phyloP scores from a whole-genome alignment of 164 flowering plant genomes.

The Vitis riparia region DNA sequence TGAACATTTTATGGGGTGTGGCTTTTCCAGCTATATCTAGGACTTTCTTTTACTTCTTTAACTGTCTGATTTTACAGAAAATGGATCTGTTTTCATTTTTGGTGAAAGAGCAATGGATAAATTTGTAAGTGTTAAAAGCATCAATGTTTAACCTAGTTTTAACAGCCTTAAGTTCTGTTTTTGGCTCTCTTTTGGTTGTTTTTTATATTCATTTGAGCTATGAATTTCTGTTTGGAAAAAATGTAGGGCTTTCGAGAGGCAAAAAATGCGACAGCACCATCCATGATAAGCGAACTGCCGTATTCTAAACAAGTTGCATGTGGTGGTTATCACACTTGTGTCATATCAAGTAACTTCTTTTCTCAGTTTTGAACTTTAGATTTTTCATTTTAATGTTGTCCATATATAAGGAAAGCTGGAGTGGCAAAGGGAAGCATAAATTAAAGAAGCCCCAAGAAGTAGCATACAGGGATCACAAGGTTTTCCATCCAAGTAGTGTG shows the following conservation, averaged over 20 bases:
- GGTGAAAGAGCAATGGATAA: conserved; percentile 64
- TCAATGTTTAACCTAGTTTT: neutral
- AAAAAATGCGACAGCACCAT: conserved; percentile 45
- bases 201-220: conserved; percentile 6
- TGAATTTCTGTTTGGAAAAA: conserved; percentile 3
- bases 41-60: neutral
- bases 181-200: neutral
- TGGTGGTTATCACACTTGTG: conserved; percentile 97
- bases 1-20: conserved; percentile 1
- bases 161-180: neutral
- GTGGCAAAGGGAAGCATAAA: neutral
- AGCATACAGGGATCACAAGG: too few relatives aligned
- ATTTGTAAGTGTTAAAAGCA: conserved; percentile 36
- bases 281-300: conserved; percentile 53
- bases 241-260: conserved; percentile 52
- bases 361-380: neutral
- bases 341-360: conserved; percentile 60
- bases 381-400: neutral
- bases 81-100: conserved; percentile 73
- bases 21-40: neutral
- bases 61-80: conserved; percentile 44
- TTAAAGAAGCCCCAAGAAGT: neutral
- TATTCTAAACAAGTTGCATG: conserved; percentile 75
- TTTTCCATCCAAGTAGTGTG: too few relatives aligned
- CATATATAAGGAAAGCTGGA: neutral